Percentiles rank a stretch among this genome's conserved stretches.
Conservation (phyloP, 2,329 filamentous ascomycete species). For the Cladosporium phlei region DNA sequence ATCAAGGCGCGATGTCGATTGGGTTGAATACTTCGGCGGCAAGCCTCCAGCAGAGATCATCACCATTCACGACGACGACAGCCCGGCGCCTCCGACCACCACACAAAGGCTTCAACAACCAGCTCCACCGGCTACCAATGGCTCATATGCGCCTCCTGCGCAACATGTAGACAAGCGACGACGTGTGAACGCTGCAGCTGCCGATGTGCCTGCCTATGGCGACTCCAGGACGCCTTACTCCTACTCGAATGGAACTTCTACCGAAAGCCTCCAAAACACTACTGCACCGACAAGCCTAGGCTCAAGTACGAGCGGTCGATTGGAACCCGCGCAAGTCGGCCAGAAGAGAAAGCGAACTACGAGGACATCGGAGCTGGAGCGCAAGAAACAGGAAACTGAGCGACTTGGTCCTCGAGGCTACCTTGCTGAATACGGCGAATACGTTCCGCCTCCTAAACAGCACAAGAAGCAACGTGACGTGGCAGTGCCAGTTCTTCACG, state of each 20-base stretch:
- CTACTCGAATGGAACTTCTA: constrained; percentile 61
- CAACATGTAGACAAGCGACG: constrained; percentile 68
- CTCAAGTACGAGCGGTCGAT: constrained; percentile 60
- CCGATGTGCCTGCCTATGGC: constrained; percentile 28
- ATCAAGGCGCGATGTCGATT: constrained; percentile 30
- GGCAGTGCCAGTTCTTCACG: constrained; percentile 54
- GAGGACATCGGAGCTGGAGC: constrained; percentile 25
- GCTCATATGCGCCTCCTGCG: constrained; percentile 23
- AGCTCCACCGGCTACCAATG: constrained; percentile 13
- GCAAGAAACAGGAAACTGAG: constrained; percentile 29
- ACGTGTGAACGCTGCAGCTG: constrained; percentile 50
- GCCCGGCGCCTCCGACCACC: constrained; percentile 25
- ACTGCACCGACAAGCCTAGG: constrained; percentile 76
- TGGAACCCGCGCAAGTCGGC: constrained; percentile 63
- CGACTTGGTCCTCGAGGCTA: constrained; percentile 27
- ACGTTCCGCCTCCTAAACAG: constrained; percentile 81
- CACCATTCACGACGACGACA: constrained; percentile 48
- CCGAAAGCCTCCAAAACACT: constrained; percentile 58
- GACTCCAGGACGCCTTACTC: constrained; percentile 63
- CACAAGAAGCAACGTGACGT: constrained; percentile 76
- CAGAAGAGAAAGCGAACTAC: constrained; percentile 87
- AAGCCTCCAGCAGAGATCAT: constrained; percentile 47
- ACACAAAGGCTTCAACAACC: constrained; percentile 8
- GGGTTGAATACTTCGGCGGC: constrained; percentile 34
- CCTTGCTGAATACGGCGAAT: constrained; percentile 51